Evolutionary conservation across 2,329 filamentous ascomycete genomes (phyloP).

Genomic region (Colletotrichum incanum): DNA sequence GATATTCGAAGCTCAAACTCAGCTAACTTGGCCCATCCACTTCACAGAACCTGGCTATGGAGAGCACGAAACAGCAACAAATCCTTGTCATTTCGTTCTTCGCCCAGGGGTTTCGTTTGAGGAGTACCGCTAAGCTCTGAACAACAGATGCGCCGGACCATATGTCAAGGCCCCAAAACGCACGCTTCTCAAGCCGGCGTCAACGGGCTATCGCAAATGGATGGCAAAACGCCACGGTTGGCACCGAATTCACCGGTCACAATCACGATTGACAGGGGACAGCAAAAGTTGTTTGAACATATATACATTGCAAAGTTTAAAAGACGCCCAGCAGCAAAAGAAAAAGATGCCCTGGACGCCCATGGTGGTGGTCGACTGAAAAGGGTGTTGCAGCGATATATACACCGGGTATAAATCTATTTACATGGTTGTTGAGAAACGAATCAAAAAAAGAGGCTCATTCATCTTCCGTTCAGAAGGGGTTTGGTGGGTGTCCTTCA

Average conservation of each 20-base stretch:
- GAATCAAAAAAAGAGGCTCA: constrained; percentile 21
- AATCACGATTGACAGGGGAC: not conserved
- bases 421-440: constrained; percentile 37
- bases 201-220: not conserved
- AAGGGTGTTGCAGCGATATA: constrained; percentile 35
- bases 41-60: too few species aligned
- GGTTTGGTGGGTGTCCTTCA: not conserved
- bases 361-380: constrained; percentile 24
- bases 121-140: too few species aligned
- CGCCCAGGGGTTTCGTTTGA: too few species aligned
- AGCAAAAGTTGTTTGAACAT: constrained; percentile 10
- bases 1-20: too few species aligned
- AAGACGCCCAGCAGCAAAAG: constrained; percentile 25
- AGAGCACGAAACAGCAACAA: too few species aligned
- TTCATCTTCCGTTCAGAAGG: constrained; percentile 12
- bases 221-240: not conserved
- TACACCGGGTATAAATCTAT: constrained; percentile 42
- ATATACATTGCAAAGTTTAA: constrained; percentile 38
- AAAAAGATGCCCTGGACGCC: constrained; percentile 26
- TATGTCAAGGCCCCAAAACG: too few species aligned
- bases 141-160: too few species aligned
- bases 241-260: not conserved
- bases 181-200: not conserved
- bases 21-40: too few species aligned
- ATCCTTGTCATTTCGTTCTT: too few species aligned